Evolutionary conservation across 768 basidiomycete genomes (phyloP), one percentile per base, ranked within the genome.

Genomic region (Hericium erinaceus): DNA sequence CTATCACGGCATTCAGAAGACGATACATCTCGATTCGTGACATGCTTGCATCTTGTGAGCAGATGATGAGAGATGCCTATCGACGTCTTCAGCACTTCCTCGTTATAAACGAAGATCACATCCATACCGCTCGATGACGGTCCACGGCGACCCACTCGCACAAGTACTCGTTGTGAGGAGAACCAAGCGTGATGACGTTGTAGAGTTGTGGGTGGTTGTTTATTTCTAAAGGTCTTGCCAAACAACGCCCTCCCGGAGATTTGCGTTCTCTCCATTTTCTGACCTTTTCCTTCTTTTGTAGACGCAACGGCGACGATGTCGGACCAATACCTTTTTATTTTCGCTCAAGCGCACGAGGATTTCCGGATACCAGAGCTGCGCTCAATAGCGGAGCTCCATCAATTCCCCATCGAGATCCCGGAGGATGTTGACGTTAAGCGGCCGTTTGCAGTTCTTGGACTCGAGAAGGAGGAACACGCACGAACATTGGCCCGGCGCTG

Each of bases 321-420:
- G 26, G 16, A 56, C 26, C 59, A 72, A 48, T 84, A 82, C 61
- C 77, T 93, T 56, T 71, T 95, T 54, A 77, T 87, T 48, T 90
- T 93, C 70, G 90, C 91, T 2, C 89, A 89, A 69, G 79, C 77
- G 5, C 91, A 95, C 67, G 75, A 80, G 39, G 85, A 90, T 39
- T 95, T 95, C 67, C 77, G 94, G 24, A 69, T 95, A 12, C 92
- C 93, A 38, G 92, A 94, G 67, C 79, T 97, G 0, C 69, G 72
- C 33, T 94, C 92, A 3, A 69, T 94, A 40, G 80, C 90, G 2
- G 82, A 93, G 64, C 77, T 92, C 0, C 68, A 87, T 72, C 81
- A 77, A 9, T 89, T 97, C 68, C 64, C 74, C 0, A 70, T 90
- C 44, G 64, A 72, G 39, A 61, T 69, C 6, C 64, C 72, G 15